Evolutionary conservation across 2,329 filamentous ascomycete genomes (phyloP), one percentile per base, ranked within the genome.

Genomic region (Ophiostoma quercus): DNA sequence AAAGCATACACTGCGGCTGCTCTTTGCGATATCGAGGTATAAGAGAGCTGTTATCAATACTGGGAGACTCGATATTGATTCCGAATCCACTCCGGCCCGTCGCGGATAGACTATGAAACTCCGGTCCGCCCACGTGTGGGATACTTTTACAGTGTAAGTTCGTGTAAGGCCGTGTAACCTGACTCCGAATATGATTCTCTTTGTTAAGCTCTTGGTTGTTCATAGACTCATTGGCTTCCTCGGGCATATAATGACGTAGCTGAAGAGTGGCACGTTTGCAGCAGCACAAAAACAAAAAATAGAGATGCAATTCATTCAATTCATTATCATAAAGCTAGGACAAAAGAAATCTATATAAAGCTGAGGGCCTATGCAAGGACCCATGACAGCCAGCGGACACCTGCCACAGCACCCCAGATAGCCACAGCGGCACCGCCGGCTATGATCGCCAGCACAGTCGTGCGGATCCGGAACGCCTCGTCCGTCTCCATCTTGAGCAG

Each of bases 391-490:
- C 75, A 76, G 3, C 68, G 70, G 1, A 71, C 69, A 8, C 74
- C 57, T 37, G 73, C 73, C 75, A 76, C 79, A 2, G 71, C 69
- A 5, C 69, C 75, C 78, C 77, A 80, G 1, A 75, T 32, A 4
- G 74, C 73, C 6, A 74, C 74, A 19, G 79, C 73, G 4, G 75
- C 73, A 37, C 79, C 73, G 22, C 82, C 75, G 9, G 79, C 79
- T 74, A 90, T 75, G 1, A 78, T 79, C 3, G 83, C 75, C 32
- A 89, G 78, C n/a, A 90, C 82, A 25, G 79, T 79, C 12, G 80
- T 79, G 32, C 86, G 82, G 76, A 90, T 80, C 76, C 85, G 83
- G 73, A 91, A 87, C 2, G 88, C 88, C 75, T 90, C 87, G 2
- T 81, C 82, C 19, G 88, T 82, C 76, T 91, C 86, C 81, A 88